Base-by-base conservation (phyloP, 169 alveolate genomes). In the Eimeria sp. region DNA sequence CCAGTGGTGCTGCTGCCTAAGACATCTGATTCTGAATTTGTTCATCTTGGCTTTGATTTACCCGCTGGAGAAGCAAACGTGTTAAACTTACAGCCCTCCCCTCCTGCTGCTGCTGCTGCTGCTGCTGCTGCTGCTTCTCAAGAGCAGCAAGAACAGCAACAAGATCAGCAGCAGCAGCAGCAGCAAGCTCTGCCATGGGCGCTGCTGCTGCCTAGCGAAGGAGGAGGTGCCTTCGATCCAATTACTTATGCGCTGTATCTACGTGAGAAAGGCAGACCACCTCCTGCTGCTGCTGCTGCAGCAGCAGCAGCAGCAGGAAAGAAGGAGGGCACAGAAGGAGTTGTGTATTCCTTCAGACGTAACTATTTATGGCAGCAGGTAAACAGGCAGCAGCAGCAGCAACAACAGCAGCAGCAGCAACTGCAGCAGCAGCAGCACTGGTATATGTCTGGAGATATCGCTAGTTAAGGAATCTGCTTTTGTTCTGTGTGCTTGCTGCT, bases 111-210 rank as follows among this genome's bases (percentile, higher is more conserved):
- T n/a, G n/a, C n/a, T n/a, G n/a, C n/a, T n/a, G n/a, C n/a, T n/a
- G n/a, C n/a, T n/a, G n/a, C n/a, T n/a, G n/a, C n/a, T n/a, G n/a
- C n/a, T n/a, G n/a, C n/a, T n/a, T n/a, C n/a, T n/a, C n/a, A n/a
- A n/a, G n/a, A n/a, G n/a, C 58, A 51, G 18, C 58, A 11, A 5
- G 11, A 51, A 11, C 58, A 51, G 58, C 58, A 51, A 11, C 58
- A 51, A 20, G 51, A 73, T 45, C 83, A 73, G 16, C 49, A 73
- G 51, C 45, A 73, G 83, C 83, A 73, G 51, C 57, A 73, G 45
- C 83, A 73, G 83, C 83, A 73, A 49, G 83, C 83, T 6, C 83
- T 73, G 83, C 83, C 83, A 20, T 73, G 83, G 83, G 83, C 51
- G 14, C 45, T 73, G 83, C 83, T 73, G 57, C 51, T 73, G 83